Base-by-base conservation (phyloP, 441 rosid species). In the Erodium moschatum region DNA sequence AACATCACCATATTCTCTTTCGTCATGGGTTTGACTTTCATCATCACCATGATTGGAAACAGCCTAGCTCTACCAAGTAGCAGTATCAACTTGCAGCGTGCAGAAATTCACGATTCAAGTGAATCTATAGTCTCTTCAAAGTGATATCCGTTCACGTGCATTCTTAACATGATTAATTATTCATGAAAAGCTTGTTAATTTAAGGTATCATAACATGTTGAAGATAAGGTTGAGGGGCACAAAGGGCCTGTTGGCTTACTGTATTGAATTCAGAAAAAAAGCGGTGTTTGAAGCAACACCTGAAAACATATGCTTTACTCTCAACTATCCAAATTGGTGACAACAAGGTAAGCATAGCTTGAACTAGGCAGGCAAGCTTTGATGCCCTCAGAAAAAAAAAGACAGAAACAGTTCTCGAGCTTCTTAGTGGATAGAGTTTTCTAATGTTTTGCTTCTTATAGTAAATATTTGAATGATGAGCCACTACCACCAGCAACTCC, bases 401-500 rank as follows among this genome's bases (percentile, higher is more conserved):
- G 50, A 33, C 38, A 46, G 73, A 60, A 70, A 75, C 65, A 73
- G 71, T 68, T 67, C 65, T 21, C 70, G 35, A 62, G 64, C 64
- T 31, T 70, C 31, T 20, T 6, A 68, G 82, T 78, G 80, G 79
- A 69, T 66, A 63, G 72, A 67, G 67, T 70, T 80, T 75, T 70
- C 70, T 46, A 70, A 71, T 75, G 75, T 73, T 72, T 73, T 66
- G 68, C 75, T 78, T 70, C 40, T 63, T 72, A 68, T 63, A 72
- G 80, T 75, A 72, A 52, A 70, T 73, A 35, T 69, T 73, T 70
- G 73, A 56, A 73, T 72, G 74, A 76, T 72, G 70, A 76, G 71
- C 79, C 90, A 82, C 83, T 82, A 86, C 60, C 72, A 86, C 64
- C 81, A 83, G 78, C 83, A 72, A 71, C 81, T 69, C 89, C 87